Base-by-base conservation (phyloP, 2,329 filamentous ascomycete genomes). In the Stagonosporopsis tanaceti region DNA sequence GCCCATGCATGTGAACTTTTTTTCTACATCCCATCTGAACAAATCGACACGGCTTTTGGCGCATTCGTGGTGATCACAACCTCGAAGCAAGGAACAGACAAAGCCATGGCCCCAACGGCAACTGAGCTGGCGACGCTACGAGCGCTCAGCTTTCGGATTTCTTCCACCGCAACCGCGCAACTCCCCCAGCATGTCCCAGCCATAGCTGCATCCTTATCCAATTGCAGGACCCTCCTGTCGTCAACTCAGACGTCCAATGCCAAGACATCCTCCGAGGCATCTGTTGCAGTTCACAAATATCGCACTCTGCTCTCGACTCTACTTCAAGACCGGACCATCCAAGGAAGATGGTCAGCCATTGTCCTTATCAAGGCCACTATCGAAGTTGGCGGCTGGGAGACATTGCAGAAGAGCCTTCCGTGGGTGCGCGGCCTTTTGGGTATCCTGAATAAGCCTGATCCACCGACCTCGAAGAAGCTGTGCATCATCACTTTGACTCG, bases 341-440 rank as follows among this genome's bases (percentile, higher is more conserved):
- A 93, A 66, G 91, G 89, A 40, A 86, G 92, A 68, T 96, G 94
- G 79, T 85, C 88, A 17, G 93, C 89, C 6, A 86, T 91, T 40
- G 87, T 90, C 15, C 78, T 97, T 46, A 85, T 93, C 75, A 97
- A 97, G 78, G 86, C 90, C 4, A 81, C 89, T 4, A 81, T 97
- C 40, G 93, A 97, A 68, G 86, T 90, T 38, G 93, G 93, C 24
- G 92, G 92, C 42, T 92, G 90, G 87, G 92, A 96, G 70, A 86
- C 90, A 56, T 81, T 97, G 57, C 87, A 88, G 61, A 87, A 86
- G 50, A 86, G 86, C 32, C 87, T 88, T 67, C 82, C 87, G 2
- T 97, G 94, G 91, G 88, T 95, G 60, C 83, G 85, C 64, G 88
- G 86, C n/a, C 79, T 97, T 30, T 77, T 97, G 48, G 84, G 85